Base-by-base conservation (phyloP, 768 basidiomycete species). In the Suillus paluster region DNA sequence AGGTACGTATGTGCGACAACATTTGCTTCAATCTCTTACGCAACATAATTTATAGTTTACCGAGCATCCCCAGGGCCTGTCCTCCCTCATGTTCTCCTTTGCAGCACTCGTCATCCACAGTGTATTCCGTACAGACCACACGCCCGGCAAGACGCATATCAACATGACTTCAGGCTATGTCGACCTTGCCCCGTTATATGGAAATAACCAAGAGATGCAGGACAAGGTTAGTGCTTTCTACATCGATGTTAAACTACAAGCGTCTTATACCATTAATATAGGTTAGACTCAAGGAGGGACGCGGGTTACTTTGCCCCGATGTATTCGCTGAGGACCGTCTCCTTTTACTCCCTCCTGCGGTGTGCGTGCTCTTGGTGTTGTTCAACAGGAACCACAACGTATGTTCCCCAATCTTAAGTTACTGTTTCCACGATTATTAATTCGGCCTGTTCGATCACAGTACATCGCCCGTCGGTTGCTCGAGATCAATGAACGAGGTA, bases 301-400 rank as follows among this genome's bases (percentile, higher is more conserved):
- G 83, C 19, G 93, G 93, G 0, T 72, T 81, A 27, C 78, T 95
- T 7, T 76, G 81, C 64, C 89, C 88, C 2, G 93, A 95, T 61
- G 79, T 82, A 0, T 95, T 94, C 68, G 86, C 91, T 0, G 94
- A 95, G 70, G 88, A 93, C 63, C 80, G 93, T 42, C 76, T 95
- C 5, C 77, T 93, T 23, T 79, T 92, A 9, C 84, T 94, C n/a
- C 93, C 93, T 1, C 92, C 92, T 0, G 87, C 86, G 1, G 86
- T 87, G 57, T 86, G 88, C 62, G 86, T 82, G 5, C 71, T 94
- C n/a, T 81, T 95, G 23, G 83, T 94, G n/a, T 71, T 93, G n/a
- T 95, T 94, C 81, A 92, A 82, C 69, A 83, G 93, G n/a, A 95
- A 95, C 64, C 93, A 95, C 70, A 95, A 92, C 68, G 92, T 93